Evolutionary conservation across 2,329 filamentous ascomycete genomes (phyloP), one percentile per base, ranked within the genome.

Genomic region (Cladosporium sp.): DNA sequence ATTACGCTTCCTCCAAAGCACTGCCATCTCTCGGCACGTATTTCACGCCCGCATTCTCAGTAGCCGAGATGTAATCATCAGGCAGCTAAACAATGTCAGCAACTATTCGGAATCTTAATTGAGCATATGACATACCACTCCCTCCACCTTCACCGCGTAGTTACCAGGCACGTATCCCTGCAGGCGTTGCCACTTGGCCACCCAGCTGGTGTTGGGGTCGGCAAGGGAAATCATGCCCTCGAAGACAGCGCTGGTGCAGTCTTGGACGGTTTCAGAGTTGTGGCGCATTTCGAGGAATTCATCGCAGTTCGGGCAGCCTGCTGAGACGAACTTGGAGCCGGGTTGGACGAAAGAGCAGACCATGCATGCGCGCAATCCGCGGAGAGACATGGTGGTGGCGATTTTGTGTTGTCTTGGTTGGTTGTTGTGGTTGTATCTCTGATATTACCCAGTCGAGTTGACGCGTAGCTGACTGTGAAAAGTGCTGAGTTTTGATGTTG

Each of bases 301-400:
- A 67, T 96, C 92, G 79, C 93, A 99, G 77, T 99, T 99, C 55
- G 93, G 93, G 68, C 93, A 99, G 60, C 93, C 93, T 66, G 88
- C 80, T 63, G 83, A 81, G 63, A 85, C 79, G 79, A 99, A 99
- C 69, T 88, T 86, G 86, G 92, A 66, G 27, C 56, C 41, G 32
- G 88, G 85, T 77, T 92, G 89, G 58, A 97, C 89, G 67, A 97
- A 87, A 49, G 89, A 92, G 82, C 93, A 99, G 61, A 97, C 89
- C 90, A 99, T 96, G 78, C 93, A 99, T 64, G 93, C 93, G 72
- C 93, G 91, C 60, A 95, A 81, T 68, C 88, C 85, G 72, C 91
- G 88, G 69, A 83, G 86, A 51, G 77, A 74, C 60, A 74, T 71
- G 58, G 70, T 73, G 53, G 43, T 43, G 39, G n/a, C n/a, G n/a